Evolutionary conservation across 305 asterid species (phyloP), one percentile per base, ranked within the genome.

Genomic region (Caryopteris hybrid): DNA sequence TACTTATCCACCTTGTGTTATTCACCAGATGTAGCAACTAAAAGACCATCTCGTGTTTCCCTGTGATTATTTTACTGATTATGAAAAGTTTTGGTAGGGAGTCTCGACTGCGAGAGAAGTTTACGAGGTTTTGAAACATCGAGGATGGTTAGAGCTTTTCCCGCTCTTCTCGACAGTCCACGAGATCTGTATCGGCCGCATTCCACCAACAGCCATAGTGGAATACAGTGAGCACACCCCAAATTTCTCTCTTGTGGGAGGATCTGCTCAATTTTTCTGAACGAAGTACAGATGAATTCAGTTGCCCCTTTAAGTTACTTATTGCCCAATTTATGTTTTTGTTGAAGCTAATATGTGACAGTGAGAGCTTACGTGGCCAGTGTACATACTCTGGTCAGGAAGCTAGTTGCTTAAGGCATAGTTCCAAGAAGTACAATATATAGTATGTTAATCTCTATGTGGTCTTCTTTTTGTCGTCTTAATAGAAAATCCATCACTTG

Each of bases 121-220:
- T 18, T 78, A 89, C 9, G 96, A 87, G 79, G 94, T 89, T 56
- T 78, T 92, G 80, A 67, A 85, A 55, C 82, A 87, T 64, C 81
- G 89, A 7, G 91, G 89, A 61, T 92, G 96, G 98, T 71, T 92
- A 57, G 87, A 92, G 80, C 60, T 78, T 23, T 92, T 91, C 74
- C 98, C 98, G 7, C 93, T 91, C 55, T 91, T 89, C 80, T 25
- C 96, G 2, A 87, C 98, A 0, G 96, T 92, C 54, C 98, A 92
- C 42, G 86, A 89, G 82, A 92, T 92, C 68, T 89, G 88, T 82
- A 64, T 21, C 8, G 96, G 98, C 20, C 89, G 68, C 23, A 86
- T 87, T 54, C 96, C 87, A 51, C 95, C 95, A 42, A 53, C 88
- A 3, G 86, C 95, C 72, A 83, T 92, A 21, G 90, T 86, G 58